Conservation (phyloP, 208 protist species). For the Trypanosomatidae sp. region DNA sequence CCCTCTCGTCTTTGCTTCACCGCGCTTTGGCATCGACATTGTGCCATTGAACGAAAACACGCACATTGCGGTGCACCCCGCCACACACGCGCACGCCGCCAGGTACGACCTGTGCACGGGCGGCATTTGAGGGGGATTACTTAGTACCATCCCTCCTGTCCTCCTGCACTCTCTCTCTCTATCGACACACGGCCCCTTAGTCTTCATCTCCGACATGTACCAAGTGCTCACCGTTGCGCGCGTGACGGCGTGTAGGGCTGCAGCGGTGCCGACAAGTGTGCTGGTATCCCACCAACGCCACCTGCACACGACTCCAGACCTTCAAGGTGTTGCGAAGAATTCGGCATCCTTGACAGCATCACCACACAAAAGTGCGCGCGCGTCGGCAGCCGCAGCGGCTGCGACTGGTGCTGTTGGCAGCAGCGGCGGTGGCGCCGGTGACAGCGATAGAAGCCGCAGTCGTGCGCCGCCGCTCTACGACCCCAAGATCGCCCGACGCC, state of each 20-base stretch:
- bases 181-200: not conserved
- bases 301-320: constrained; percentile 1
- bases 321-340: not conserved
- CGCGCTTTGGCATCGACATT: not conserved
- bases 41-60: not conserved
- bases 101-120: not conserved
- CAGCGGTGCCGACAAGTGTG: not conserved
- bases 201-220: not conserved
- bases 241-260: not conserved
- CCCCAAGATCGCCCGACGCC: not conserved
- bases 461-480: constrained; percentile 21
- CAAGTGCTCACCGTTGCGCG: not conserved
- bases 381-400: not conserved
- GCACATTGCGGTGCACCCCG: not conserved
- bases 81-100: not conserved
- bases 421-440: not conserved
- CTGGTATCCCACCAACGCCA: not conserved
- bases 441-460: not conserved
- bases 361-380: not conserved
- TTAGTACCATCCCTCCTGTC: not conserved
- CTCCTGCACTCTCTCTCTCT: not conserved
- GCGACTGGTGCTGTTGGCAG: not conserved
- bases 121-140: not conserved
- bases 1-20: not conserved
- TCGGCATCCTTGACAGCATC: not conserved